These are phyloP conservation scores for Coprinopsis sp. DNA, from an alignment of 768 basidiomycete genomes.

Conservation along the genomic window DNA sequence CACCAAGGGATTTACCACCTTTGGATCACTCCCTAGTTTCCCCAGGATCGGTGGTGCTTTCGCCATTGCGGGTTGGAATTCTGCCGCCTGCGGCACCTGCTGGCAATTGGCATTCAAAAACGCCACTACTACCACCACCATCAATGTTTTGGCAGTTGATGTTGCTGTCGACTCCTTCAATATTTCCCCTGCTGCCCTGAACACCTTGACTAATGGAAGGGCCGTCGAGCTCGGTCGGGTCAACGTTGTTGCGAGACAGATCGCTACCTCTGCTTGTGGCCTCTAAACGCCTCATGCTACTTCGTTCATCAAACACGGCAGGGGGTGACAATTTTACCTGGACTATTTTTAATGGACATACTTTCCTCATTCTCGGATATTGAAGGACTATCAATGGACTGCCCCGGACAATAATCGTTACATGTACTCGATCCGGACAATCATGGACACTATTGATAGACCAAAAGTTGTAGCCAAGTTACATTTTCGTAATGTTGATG, in stretches of 20 bases:
- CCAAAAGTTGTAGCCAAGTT: too few relatives aligned
- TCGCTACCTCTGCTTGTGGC: constrained; percentile 47
- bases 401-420: too few relatives aligned
- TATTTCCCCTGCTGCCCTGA: constrained; percentile 49
- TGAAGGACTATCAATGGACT: too few relatives aligned
- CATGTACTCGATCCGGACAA: too few relatives aligned
- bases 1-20: constrained; percentile 41
- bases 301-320: too few relatives aligned
- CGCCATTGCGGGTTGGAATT: constrained; percentile 47
- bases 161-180: constrained; percentile 42
- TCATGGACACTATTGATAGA: too few relatives aligned
- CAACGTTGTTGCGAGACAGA: constrained; percentile 36
- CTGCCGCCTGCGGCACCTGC: constrained; percentile 52
- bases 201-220: constrained; percentile 43
- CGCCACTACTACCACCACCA: constrained; percentile 25
- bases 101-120: constrained; percentile 51
- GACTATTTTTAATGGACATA: too few relatives aligned
- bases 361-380: too few relatives aligned
- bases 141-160: constrained; percentile 53
- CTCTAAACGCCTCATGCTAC: too few relatives aligned
- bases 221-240: constrained; percentile 47
- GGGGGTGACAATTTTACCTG: too few relatives aligned
- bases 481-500: too few relatives aligned
- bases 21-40: constrained; percentile 51
- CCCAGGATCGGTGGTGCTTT: constrained; percentile 55